phyloP scores from a whole-genome alignment of 495 filamentous ascomycete genomes.

The Glonium stellatum region DNA sequence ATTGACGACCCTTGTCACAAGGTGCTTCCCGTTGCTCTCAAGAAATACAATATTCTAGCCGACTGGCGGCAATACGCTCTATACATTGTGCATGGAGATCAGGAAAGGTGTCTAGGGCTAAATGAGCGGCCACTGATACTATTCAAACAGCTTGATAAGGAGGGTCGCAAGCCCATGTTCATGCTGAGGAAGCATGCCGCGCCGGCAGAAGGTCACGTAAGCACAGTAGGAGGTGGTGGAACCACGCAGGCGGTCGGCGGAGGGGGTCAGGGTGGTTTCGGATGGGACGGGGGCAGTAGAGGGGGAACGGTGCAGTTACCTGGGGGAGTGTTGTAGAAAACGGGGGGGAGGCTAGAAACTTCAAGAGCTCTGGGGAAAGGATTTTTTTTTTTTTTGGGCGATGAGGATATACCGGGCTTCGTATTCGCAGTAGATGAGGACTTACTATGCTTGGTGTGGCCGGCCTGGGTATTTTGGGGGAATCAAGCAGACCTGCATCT shows the following conservation, averaged over 20 bases:
- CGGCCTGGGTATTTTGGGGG: too few relatives aligned
- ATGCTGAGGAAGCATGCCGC: slow-evolving; percentile 72
- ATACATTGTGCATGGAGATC: slow-evolving; percentile 95
- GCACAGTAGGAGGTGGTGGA: slow-evolving; percentile 18
- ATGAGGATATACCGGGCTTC: too few relatives aligned
- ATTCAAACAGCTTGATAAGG: slow-evolving; percentile 94
- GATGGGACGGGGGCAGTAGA: slow-evolving; percentile 19
- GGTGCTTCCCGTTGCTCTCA: slow-evolving; percentile 88
- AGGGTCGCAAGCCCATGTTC: slow-evolving; percentile 98
- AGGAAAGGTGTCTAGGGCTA: slow-evolving; percentile 85
- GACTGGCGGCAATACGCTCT: slow-evolving; percentile 96
- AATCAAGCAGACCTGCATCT: too few relatives aligned
- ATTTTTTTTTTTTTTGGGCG: not conserved
- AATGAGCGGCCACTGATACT: slow-evolving; percentile 90
- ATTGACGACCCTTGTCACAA: slow-evolving; percentile 98
- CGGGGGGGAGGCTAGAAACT: not conserved
- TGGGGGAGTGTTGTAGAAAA: slow-evolving; percentile 22
- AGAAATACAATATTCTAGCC: slow-evolving; percentile 96
- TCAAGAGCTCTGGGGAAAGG: not conserved
- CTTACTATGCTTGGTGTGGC: too few relatives aligned
- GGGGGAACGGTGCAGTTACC: slow-evolving; percentile 21
- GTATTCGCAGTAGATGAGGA: too few relatives aligned
- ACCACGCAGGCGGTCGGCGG: not conserved
- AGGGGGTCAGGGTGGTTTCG: slow-evolving; percentile 9
- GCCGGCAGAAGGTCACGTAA: slow-evolving; percentile 35